Evolutionary conservation across 2,329 filamentous ascomycete genomes (phyloP).

Genomic region (Blastomyces gilchristii): DNA sequence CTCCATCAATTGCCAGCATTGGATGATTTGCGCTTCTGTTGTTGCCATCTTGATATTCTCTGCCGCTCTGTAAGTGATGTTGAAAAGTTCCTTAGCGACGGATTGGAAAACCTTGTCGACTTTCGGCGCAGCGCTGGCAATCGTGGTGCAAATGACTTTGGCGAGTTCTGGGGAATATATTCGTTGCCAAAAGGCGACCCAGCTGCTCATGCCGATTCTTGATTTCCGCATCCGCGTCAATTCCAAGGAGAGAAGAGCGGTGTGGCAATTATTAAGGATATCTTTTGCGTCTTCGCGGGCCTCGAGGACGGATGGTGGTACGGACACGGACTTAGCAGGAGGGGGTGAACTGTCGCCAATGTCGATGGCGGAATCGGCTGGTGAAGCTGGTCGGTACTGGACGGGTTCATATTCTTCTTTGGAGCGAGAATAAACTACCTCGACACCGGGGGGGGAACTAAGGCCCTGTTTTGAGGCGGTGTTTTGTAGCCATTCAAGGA

Average conservation of each 20-base stretch:
- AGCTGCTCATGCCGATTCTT: constrained; percentile 21
- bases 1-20: constrained; percentile 21
- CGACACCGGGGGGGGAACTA: background rate
- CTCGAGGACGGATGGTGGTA: constrained; percentile 13
- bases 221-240: constrained; percentile 24
- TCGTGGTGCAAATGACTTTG: constrained; percentile 5
- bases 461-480: background rate
- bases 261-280: constrained; percentile 21
- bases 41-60: constrained; percentile 15
- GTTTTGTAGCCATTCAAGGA: background rate
- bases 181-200: constrained; percentile 24
- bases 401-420: background rate
- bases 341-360: constrained; percentile 2
- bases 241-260: constrained; percentile 22
- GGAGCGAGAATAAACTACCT: background rate
- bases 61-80: constrained; percentile 19
- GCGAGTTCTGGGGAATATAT: constrained; percentile 20
- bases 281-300: constrained; percentile 19
- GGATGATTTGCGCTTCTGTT: constrained; percentile 18
- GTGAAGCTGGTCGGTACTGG: background rate
- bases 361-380: constrained; percentile 3
- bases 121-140: constrained; percentile 16
- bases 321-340: background rate
- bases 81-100: constrained; percentile 20
- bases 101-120: constrained; percentile 22